phyloP scores from a whole-genome alignment of 192 early-diverging fungal species.

The Podila minutissima region DNA sequence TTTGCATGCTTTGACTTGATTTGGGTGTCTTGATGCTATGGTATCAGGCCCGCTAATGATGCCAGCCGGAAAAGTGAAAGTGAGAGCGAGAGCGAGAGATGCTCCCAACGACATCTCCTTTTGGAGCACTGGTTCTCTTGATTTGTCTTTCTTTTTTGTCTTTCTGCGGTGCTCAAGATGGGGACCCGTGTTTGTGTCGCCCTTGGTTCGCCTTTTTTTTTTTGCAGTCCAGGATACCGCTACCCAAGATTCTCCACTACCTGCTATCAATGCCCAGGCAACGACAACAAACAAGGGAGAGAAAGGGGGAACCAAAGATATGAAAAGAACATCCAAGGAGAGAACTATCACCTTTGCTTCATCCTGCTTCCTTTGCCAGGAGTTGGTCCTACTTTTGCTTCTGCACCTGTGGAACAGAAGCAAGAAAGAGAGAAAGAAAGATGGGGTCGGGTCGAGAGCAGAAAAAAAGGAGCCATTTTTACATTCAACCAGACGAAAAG shows the following conservation, averaged over 20 bases:
- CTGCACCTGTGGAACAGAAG: no score
- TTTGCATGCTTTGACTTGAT: not conserved
- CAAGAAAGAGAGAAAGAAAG: no score
- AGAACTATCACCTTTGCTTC: not conserved
- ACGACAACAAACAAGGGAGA: not conserved
- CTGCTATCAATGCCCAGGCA: not conserved
- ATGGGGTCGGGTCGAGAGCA: no score
- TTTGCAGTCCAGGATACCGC: not conserved
- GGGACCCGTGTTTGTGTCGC: no score
- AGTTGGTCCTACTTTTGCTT: no score
- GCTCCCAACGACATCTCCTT: not conserved
- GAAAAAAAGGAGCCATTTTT: no score
- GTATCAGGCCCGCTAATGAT: no score
- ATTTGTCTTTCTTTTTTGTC: no score
- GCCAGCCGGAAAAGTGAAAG: not conserved
- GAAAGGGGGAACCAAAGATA: not conserved
- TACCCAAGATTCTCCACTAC: not conserved
- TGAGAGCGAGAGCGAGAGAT: not conserved
- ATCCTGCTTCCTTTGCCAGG: no score
- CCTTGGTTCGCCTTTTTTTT: no score
- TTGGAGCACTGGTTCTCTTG: not conserved
- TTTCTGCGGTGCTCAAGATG: no score
- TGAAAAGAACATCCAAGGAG: slow-evolving; percentile 1
- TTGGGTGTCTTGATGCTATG: not conserved
- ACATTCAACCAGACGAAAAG: no score